Evolutionary conservation across 352 stramenopile genomes (phyloP).

Genomic region (Globisporangium yorkense): DNA sequence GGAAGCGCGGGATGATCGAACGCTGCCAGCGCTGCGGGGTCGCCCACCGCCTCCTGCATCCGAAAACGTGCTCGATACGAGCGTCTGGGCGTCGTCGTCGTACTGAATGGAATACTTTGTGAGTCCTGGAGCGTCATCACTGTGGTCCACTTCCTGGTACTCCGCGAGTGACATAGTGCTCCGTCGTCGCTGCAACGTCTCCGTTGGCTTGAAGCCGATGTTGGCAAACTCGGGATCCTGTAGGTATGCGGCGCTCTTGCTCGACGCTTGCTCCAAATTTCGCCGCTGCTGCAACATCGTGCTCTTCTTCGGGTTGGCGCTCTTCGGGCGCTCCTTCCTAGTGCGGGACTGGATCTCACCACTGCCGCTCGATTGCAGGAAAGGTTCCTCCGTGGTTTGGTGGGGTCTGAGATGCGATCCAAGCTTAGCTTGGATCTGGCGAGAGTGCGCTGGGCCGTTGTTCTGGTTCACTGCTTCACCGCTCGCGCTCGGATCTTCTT

Average conservation of each 20-base stretch:
- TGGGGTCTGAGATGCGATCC: not conserved
- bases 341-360: conserved; percentile 4
- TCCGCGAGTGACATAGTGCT: conserved; percentile 10
- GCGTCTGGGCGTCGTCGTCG: not conserved
- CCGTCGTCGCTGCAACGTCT: conserved; percentile 6
- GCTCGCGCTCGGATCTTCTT: conserved; percentile 8
- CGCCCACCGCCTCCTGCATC: conserved; percentile 12
- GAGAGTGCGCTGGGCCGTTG: not conserved
- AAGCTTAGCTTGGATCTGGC: not conserved
- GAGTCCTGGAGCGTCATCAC: not conserved
- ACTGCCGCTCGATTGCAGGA: not conserved
- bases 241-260: conserved; percentile 9
- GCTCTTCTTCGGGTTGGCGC: conserved; percentile 59
- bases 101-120: conserved; percentile 2
- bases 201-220: not conserved
- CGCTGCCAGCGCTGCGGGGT: conserved; percentile 52
- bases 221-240: conserved; percentile 1
- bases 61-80: not conserved
- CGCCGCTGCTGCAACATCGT: conserved; percentile 56
- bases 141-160: conserved; percentile 2
- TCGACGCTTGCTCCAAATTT: conserved; percentile 32
- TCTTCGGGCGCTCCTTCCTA: conserved; percentile 55
- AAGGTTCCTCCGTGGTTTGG: not conserved
- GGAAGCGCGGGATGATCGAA: conserved; percentile 18
- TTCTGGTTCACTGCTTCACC: not conserved